A percentile compares a stretch with the other conserved stretches of the same genome.
phyloP scores from a whole-genome alignment of 106 monocot genomes.

The Cymbidium sinense region DNA sequence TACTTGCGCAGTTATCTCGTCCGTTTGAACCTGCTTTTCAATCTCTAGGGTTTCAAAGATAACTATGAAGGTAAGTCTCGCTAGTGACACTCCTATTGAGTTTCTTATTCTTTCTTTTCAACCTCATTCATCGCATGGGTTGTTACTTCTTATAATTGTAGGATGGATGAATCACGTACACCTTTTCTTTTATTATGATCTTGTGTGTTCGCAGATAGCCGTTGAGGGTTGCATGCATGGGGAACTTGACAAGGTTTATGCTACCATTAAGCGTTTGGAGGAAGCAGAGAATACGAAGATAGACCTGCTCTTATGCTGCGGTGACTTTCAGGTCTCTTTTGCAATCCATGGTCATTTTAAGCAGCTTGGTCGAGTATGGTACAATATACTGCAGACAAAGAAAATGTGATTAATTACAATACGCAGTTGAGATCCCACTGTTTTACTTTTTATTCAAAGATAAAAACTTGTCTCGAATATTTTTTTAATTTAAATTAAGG shows the following conservation, averaged over 20 bases:
- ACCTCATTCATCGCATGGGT: neutral
- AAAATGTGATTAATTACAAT: neutral
- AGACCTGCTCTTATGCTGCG: slow-evolving; percentile 88
- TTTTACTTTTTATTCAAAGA: neutral
- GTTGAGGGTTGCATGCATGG: slow-evolving; percentile 98
- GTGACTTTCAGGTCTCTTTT: slow-evolving; percentile 79
- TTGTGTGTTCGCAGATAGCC: slow-evolving; percentile 48
- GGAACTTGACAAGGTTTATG: slow-evolving; percentile 87
- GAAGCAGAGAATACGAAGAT: slow-evolving; percentile 71
- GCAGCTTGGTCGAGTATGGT: neutral
- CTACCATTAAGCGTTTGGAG: slow-evolving; percentile 60
- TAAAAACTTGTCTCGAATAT: neutral
- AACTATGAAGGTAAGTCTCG: neutral
- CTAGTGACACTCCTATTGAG: neutral
- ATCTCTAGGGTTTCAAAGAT: slow-evolving; percentile 2
- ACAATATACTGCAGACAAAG: neutral
- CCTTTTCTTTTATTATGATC: neutral
- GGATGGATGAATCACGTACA: neutral
- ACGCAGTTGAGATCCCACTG: neutral
- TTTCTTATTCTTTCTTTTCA: neutral
- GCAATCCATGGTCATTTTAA: neutral
- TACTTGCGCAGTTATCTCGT: neutral
- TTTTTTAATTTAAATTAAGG: neutral
- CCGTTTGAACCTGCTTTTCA: neutral
- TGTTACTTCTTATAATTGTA: neutral